These are phyloP conservation scores for Kwoniella botswanensis DNA, from an alignment of 768 basidiomycete species.

Conservation along the genomic window DNA sequence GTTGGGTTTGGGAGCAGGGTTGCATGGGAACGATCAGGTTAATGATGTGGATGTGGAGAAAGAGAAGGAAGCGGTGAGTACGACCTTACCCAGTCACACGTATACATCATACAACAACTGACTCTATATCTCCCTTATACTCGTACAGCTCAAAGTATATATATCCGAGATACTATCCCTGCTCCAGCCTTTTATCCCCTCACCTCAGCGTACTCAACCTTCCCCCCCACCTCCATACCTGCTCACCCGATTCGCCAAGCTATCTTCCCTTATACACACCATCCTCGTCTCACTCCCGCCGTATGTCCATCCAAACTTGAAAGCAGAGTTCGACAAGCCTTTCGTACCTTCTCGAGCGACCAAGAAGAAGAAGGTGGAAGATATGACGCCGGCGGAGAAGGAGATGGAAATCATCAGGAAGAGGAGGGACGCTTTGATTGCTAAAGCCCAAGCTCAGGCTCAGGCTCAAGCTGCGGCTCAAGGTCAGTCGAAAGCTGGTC, in stretches of 20 bases:
- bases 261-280: conserved; percentile 27
- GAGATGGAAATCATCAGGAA: conserved; percentile 49
- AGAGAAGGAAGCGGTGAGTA: conserved; percentile 16
- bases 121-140: no score
- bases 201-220: conserved; percentile 7
- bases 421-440: conserved; percentile 44
- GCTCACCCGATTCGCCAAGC: conserved; percentile 26
- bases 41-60: conserved; percentile 7
- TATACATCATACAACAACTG: no score
- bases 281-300: conserved; percentile 25
- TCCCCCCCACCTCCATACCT: conserved; percentile 32
- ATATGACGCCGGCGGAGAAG: conserved; percentile 36
- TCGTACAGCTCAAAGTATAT: conserved; percentile 27
- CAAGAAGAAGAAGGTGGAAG: conserved; percentile 9
- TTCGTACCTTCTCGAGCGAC: neutral
- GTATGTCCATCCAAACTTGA: conserved; percentile 23
- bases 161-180: conserved; percentile 37
- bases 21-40: neutral
- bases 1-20: neutral
- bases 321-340: conserved; percentile 11
- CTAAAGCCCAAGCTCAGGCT: conserved; percentile 30
- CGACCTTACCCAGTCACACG: neutral
- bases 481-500: neutral
- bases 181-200: conserved; percentile 26
- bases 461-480: conserved; percentile 3